A percentile compares a stretch with the other conserved stretches of the same genome.
These are phyloP conservation scores for Agastache rugosa DNA, from an alignment of 257 asterid genomes.

Conservation along the genomic window DNA sequence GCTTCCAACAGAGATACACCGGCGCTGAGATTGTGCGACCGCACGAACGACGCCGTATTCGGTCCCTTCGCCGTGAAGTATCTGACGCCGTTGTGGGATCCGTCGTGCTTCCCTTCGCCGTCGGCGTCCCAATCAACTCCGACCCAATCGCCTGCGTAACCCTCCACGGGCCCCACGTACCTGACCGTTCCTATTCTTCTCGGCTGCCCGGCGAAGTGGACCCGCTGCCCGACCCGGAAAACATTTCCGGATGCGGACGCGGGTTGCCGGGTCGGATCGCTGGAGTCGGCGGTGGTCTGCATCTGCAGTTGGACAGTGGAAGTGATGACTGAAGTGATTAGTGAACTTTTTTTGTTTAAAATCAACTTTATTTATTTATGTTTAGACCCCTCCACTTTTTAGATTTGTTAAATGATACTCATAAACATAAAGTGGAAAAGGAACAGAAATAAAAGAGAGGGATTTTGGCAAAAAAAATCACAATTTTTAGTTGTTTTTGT, in stretches of 20 bases:
- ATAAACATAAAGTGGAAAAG: background rate
- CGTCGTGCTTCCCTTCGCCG: slow-evolving; percentile 90
- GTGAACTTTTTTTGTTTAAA: background rate
- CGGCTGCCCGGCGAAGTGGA: slow-evolving; percentile 59
- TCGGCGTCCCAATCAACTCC: slow-evolving; percentile 95
- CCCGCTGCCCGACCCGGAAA: slow-evolving; percentile 70
- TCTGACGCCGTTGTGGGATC: slow-evolving; percentile 66
- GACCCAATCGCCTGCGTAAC: slow-evolving; percentile 73
- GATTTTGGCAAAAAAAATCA: too few species aligned
- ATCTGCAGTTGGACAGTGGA: slow-evolving; percentile 41
- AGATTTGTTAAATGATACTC: background rate
- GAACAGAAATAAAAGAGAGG: too few species aligned
- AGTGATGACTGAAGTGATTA: background rate
- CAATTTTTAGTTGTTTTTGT: too few species aligned
- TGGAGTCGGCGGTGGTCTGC: slow-evolving; percentile 43
- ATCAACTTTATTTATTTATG: slow-evolving; percentile 10
- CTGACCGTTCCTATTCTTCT: slow-evolving; percentile 72
- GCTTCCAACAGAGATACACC: slow-evolving; percentile 79
- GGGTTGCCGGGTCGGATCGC: slow-evolving; percentile 39
- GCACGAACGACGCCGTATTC: slow-evolving; percentile 75
- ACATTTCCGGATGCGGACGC: background rate
- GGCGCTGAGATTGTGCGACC: slow-evolving; percentile 69
- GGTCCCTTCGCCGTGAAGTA: slow-evolving; percentile 74
- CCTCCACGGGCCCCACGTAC: slow-evolving; percentile 83
- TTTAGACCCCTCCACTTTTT: slow-evolving; percentile 24